phyloP scores from a whole-genome alignment of 179 eudicot genomes.

The Vitellaria paradoxa region DNA sequence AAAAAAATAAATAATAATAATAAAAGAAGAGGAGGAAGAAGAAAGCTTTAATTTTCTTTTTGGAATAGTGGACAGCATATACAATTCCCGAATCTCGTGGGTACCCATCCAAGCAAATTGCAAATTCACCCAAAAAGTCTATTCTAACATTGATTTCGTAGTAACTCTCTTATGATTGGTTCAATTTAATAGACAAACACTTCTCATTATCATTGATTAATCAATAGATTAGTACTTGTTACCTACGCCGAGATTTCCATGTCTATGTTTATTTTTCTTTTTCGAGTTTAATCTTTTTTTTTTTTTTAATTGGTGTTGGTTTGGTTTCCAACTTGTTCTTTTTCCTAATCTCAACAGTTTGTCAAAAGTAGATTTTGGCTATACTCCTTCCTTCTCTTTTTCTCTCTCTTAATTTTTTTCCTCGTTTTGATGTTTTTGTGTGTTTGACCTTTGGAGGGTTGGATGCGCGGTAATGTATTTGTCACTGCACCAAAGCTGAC shows the following conservation, averaged over 20 bases:
- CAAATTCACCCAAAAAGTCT: conserved; percentile 13
- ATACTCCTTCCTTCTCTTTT: not conserved
- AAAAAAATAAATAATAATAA: not conserved
- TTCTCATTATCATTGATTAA: conserved; percentile 4
- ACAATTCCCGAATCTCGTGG: conserved; percentile 20
- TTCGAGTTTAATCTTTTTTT: conserved; percentile 6
- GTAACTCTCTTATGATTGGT: conserved; percentile 13
- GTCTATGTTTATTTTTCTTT: not conserved
- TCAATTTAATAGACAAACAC: conserved; percentile 7
- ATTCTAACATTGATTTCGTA: conserved; percentile 13
- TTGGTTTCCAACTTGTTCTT: conserved; percentile 16
- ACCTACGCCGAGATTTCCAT: conserved; percentile 9
- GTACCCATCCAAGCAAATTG: conserved; percentile 15
- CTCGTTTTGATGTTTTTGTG: conserved; percentile 21
- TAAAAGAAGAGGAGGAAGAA: not conserved
- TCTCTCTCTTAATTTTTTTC: not conserved
- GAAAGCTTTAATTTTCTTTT: not conserved
- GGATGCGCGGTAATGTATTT: conserved; percentile 19
- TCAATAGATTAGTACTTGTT: not conserved
- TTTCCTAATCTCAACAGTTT: conserved; percentile 13
- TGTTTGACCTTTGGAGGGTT: conserved; percentile 24
- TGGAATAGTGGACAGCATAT: not conserved
- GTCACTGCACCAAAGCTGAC: conserved; percentile 43
- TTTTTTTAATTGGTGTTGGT: not conserved
- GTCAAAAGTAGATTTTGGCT: conserved; percentile 17